phyloP scores from a whole-genome alignment of 331 rosid species.

The Rhamnella rubrinervis region DNA sequence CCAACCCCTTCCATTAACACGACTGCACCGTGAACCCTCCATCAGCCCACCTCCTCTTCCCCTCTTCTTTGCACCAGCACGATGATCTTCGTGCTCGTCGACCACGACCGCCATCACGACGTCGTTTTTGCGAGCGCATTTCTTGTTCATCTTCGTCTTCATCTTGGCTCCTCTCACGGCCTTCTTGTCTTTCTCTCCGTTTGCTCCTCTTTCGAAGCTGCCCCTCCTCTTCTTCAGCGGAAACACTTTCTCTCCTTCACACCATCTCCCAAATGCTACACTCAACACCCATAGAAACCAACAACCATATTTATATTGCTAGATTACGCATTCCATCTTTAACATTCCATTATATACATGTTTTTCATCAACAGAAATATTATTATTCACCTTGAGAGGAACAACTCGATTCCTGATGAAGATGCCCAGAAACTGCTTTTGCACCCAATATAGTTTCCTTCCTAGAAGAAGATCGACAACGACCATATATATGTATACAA shows the following conservation, averaged over 20 bases:
- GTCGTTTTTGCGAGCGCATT: constrained; percentile 22
- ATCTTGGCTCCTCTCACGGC: constrained; percentile 26
- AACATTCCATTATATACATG: too few species aligned
- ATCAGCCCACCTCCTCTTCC: constrained; percentile 63
- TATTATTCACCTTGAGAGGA: constrained; percentile 45
- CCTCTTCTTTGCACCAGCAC: constrained; percentile 27
- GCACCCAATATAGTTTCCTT: constrained; percentile 41
- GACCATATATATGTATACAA: constrained; percentile 16
- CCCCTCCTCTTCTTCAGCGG: constrained; percentile 78
- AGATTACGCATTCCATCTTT: too few species aligned
- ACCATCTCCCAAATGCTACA: constrained; percentile 48
- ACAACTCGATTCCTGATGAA: constrained; percentile 34
- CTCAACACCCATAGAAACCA: background rate
- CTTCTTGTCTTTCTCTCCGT: constrained; percentile 21
- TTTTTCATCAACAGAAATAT: too few species aligned
- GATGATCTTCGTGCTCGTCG: background rate
- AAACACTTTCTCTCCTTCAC: constrained; percentile 63
- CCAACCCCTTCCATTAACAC: constrained; percentile 98
- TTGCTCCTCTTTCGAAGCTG: constrained; percentile 26
- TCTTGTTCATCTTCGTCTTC: constrained; percentile 58
- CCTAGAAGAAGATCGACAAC: constrained; percentile 42
- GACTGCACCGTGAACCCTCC: constrained; percentile 99
- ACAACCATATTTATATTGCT: background rate
- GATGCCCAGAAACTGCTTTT: constrained; percentile 28
- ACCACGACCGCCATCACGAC: background rate